These are phyloP conservation scores for Protomyces gravidus DNA, from an alignment of 1,139 yeast species.

Conservation along the genomic window DNA sequence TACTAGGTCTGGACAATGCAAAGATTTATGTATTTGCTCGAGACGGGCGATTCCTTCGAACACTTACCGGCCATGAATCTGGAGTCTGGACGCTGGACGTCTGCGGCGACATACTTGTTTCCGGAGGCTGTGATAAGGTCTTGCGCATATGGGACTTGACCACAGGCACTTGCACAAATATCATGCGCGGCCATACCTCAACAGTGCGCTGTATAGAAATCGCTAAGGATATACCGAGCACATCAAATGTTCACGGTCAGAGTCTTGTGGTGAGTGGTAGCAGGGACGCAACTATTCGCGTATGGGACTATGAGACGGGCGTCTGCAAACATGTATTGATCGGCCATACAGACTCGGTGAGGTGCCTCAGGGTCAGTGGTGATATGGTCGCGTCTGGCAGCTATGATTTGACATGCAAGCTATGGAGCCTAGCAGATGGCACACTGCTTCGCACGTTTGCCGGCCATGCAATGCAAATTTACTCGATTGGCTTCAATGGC, in stretches of 20 bases:
- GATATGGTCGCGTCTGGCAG: constrained; percentile 83
- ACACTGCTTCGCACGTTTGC: constrained; percentile 66
- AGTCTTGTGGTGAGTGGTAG: constrained; percentile 72
- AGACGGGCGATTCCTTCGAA: constrained; percentile 55
- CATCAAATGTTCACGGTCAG: not conserved
- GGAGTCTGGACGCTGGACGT: constrained; percentile 98
- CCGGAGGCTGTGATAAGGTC: constrained; percentile 88
- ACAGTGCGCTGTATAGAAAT: constrained; percentile 94
- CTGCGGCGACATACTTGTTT: constrained; percentile 67
- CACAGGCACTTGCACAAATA: constrained; percentile 72
- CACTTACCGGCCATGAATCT: constrained; percentile 81
- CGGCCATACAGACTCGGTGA: constrained; percentile 84
- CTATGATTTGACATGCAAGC: constrained; percentile 83
- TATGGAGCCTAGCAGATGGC: constrained; percentile 81
- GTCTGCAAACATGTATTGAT: constrained; percentile 68
- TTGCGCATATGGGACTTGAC: constrained; percentile 85
- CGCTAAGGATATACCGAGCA: constrained; percentile 48
- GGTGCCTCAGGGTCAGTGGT: constrained; percentile 84
- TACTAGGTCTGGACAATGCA: constrained; percentile 46
- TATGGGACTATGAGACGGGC: constrained; percentile 69
- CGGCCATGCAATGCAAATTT: constrained; percentile 85
- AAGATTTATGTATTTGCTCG: constrained; percentile 46
- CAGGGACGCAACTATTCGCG: constrained; percentile 80
- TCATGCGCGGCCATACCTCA: constrained; percentile 88
- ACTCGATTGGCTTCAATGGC: constrained; percentile 77